Evolutionary conservation across 2,329 filamentous ascomycete species (phyloP), one percentile per base, ranked within the genome.

Genomic region (Cordyceps cicadae): DNA sequence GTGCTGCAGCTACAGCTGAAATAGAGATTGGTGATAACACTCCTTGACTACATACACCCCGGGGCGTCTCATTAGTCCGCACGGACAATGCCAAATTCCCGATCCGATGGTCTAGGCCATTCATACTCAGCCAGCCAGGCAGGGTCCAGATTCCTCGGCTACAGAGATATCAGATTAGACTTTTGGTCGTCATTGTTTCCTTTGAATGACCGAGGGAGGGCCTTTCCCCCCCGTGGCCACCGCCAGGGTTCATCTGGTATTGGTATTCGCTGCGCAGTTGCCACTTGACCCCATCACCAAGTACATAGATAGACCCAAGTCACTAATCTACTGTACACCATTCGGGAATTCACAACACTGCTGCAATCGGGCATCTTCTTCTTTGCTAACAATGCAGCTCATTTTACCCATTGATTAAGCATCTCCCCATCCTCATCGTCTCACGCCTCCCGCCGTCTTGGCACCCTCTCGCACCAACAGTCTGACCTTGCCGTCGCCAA

Each of bases 401-500:
- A 51, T 61, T 56, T 61, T 61, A 61, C 59, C 41, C 46, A 19
- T 61, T 61, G 29, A 37, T 61, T 61, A 48, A 37, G 56, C 17
- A 50, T 56, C 17, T 51, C 46, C 21, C 46, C 21, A 62, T 65
- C 70, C 74, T 71, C 74, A 76, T 71, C 78, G 74, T 62, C 73
- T 76, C 55, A 74, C 76, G 64, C 78, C 79, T n/a, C 9, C 41
- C n/a, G 81, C 80, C 2, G 81, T 80, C 74, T 82, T 84, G 60
- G 81, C 80, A 63, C 80, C 77, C 65, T 84, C 84, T 66, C 85
- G 77, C 59, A 87, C 85, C 64, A 87, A 74, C 67, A 87, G 77
- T 71, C 83, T 79, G 60, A 87, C 84, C 72, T 86, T 87, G 65
- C 85, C 85, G 62, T 86, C 83, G 34, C 84, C 84, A 68, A 87